A percentile compares a stretch with the other conserved stretches of the same genome.
Evolutionary conservation across 2,329 filamentous ascomycete species (phyloP).

Genomic region (Fusarium sp.): DNA sequence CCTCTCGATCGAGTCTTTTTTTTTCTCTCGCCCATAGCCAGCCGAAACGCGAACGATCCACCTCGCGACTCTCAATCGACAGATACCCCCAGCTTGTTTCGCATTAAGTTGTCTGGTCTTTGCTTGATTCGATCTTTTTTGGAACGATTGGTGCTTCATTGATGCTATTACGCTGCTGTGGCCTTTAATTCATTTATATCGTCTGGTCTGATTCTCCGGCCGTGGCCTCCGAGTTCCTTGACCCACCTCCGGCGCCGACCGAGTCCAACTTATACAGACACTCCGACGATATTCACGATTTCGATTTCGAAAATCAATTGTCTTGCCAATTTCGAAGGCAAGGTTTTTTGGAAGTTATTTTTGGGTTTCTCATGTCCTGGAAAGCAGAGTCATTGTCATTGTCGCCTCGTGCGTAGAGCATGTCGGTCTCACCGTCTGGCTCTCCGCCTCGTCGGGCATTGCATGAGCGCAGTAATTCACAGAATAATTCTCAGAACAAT

Average conservation of each 20-base stretch:
- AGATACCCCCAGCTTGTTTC: slow-evolving; percentile 28
- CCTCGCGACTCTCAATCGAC: slow-evolving; percentile 32
- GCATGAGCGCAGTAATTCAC: slow-evolving; percentile 47
- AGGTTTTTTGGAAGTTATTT: slow-evolving; percentile 8
- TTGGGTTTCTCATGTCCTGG: slow-evolving; percentile 40
- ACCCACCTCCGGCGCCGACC: slow-evolving; percentile 38
- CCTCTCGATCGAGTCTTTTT: slow-evolving; percentile 29
- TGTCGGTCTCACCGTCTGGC: slow-evolving; percentile 50
- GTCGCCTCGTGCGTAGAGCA: slow-evolving; percentile 50
- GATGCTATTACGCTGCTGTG: slow-evolving; percentile 24
- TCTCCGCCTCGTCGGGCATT: slow-evolving; percentile 48
- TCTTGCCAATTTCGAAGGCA: slow-evolving; percentile 29
- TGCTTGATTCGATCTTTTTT: slow-evolving; percentile 9
- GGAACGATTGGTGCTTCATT: slow-evolving; percentile 28
- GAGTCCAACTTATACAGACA: slow-evolving; percentile 16
- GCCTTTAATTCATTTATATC: slow-evolving; percentile 31
- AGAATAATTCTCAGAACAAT: slow-evolving; percentile 49
- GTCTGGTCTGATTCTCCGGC: slow-evolving; percentile 28
- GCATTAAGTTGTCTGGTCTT: slow-evolving; percentile 22
- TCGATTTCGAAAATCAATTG: slow-evolving; percentile 10
- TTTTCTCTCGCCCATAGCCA: slow-evolving; percentile 4
- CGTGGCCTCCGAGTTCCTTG: slow-evolving; percentile 27
- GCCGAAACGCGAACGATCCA: slow-evolving; percentile 38
- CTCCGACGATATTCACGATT: slow-evolving; percentile 13
- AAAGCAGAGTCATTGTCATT: slow-evolving; percentile 31